Conservation (phyloP, 2,329 filamentous ascomycete species). For the Xylaria polymorpha region DNA sequence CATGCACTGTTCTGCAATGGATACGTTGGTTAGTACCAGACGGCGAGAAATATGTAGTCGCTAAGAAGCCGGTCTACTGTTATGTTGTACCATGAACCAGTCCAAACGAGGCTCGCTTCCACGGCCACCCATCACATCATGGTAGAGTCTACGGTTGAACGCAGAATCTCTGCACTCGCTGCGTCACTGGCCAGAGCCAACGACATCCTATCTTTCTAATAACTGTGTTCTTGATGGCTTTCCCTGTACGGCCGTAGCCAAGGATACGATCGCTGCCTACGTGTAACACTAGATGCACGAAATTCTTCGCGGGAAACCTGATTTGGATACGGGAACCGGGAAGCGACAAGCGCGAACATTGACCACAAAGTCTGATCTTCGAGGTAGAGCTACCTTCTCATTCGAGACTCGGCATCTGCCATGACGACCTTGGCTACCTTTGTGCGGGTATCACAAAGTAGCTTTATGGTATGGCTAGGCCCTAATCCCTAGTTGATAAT, state of each 20-base stretch:
- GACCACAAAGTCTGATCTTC: not conserved
- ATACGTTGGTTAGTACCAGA: not conserved
- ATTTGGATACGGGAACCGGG: not conserved
- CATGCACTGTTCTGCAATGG: not conserved
- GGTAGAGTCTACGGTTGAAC: constrained; percentile 16
- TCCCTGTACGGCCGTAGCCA: constrained; percentile 41
- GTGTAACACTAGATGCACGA: constrained; percentile 36
- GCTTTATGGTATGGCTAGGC: not conserved
- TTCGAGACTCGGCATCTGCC: not conserved
- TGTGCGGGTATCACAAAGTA: not conserved
- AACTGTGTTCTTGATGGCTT: constrained; percentile 1
- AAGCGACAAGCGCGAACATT: constrained; percentile 11
- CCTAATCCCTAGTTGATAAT: not conserved
- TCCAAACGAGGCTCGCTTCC: constrained; percentile 12
- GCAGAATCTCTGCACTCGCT: constrained; percentile 22
- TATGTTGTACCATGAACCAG: constrained; percentile 5
- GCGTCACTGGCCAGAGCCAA: not conserved
- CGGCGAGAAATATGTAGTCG: not conserved
- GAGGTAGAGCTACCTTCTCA: constrained; percentile 2
- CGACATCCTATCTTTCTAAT: not conserved
- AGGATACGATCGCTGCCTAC: constrained; percentile 15
- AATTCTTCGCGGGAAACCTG: constrained; percentile 20
- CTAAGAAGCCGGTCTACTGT: not conserved
- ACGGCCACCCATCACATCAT: constrained; percentile 12
- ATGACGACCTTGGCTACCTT: constrained; percentile 1